Percentiles rank a stretch among this genome's conserved stretches.
Conservation (phyloP, 805 yeast species). For the Metschnikowia santaceciliae region DNA sequence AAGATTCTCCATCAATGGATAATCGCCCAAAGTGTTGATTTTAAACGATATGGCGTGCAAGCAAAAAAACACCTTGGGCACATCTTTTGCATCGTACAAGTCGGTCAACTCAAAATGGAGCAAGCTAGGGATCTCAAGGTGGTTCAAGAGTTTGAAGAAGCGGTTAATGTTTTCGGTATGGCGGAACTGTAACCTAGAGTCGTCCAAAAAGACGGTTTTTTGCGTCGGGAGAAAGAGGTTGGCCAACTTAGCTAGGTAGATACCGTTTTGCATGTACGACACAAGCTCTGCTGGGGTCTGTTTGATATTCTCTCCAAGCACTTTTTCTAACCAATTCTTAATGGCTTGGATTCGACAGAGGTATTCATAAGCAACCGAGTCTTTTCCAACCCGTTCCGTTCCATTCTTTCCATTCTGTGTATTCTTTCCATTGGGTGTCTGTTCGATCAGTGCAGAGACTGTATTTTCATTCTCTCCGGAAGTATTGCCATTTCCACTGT, state of each 20-base stretch:
- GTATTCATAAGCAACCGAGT: constrained; percentile 59
- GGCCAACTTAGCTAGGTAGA: constrained; percentile 74
- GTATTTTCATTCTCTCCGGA: no score
- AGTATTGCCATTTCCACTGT: no score
- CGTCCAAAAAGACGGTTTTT: constrained; percentile 56
- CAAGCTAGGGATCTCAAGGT: constrained; percentile 75
- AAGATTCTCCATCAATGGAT: constrained; percentile 59
- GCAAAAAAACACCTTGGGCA: constrained; percentile 92
- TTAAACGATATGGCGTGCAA: constrained; percentile 82
- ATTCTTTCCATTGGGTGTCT: no score
- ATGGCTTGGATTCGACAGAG: constrained; percentile 78
- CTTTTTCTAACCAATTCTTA: constrained; percentile 71
- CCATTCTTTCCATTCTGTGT: neutral
- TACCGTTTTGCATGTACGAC: constrained; percentile 77
- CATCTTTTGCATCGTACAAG: constrained; percentile 83
- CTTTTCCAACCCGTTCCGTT: constrained; percentile 5
- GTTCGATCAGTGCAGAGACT: no score
- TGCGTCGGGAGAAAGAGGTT: constrained; percentile 62
- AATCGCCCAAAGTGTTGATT: constrained; percentile 53
- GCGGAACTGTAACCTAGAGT: constrained; percentile 63
- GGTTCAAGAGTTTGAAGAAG: constrained; percentile 68
- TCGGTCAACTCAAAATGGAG: constrained; percentile 91
- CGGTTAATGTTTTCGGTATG: constrained; percentile 91
- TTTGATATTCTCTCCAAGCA: constrained; percentile 55
- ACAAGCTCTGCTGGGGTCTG: constrained; percentile 54